Evolutionary conservation across 2,329 filamentous ascomycete genomes (phyloP), one percentile per base, ranked within the genome.

Genomic region (Cyphellophora europaea): DNA sequence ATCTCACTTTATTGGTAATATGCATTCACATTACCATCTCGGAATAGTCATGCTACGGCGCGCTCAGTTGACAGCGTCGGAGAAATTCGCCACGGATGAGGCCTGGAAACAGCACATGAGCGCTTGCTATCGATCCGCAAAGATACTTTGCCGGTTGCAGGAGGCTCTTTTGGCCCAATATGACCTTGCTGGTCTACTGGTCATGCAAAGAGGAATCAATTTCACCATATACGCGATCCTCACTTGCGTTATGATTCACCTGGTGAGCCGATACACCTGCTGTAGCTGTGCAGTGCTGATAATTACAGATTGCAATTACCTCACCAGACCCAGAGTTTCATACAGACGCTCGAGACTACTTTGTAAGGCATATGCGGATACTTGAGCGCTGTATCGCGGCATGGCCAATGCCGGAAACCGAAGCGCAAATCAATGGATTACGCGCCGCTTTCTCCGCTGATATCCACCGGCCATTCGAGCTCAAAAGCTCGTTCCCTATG

Each of bases 201-300:
- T 81, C 61, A 95, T 95, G 89, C 81, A 89, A 52, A 74, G 89
- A 47, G 89, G 89, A 25, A 87, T 93, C 55, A 94, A 88, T 58
- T 96, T 94, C 52, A 86, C 85, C 5, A 86, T 96, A n/a, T 96
- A 96, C 53, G 78, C 80, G 37, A 77, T 94, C 16, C 65, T 96
- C 30, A 91, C 86, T 1, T 94, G 88, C 63, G 88, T 89, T 15
- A 88, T 95, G 60, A 72, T 96, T 36, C 88, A 96, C 58, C 61
- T 96, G 60, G 89, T 95, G 69, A 59, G 85, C 72, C 12, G 27
- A 13, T 10, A 38, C 35, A 23, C 11, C 30, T n/a, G 12, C 23
- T 47, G 36, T 38, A 31, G 16, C 38, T 50, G 51, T 42, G 52
- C 27, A 31, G 5, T 27, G 36, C 25, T 33, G 28, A 10, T 19